A percentile compares a stretch with the other conserved stretches of the same genome.
Evolutionary conservation across 108 stramenopile species (phyloP).

Genomic region (Pseudonitzschia delicatissima): DNA sequence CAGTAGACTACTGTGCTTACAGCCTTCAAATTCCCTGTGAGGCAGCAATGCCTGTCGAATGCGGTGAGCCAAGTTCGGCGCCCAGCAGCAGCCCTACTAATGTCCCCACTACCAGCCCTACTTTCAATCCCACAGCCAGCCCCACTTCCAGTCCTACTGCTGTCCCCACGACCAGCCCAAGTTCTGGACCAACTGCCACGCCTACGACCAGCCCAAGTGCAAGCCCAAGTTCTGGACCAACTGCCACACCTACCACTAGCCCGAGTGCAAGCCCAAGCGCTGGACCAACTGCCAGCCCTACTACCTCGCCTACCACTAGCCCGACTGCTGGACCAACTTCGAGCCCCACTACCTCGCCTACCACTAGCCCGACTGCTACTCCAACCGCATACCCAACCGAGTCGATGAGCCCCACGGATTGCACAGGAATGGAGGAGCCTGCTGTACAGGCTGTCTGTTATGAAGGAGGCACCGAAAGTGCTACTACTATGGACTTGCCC

Average conservation of each 20-base stretch:
- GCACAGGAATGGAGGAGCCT: no score
- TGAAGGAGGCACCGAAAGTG: no score
- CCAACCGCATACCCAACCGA: no score
- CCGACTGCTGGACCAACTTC: slow-evolving; percentile 4
- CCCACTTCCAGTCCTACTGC: slow-evolving; percentile 14
- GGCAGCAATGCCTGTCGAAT: neutral
- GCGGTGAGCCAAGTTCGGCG: neutral
- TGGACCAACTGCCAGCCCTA: slow-evolving; percentile 15
- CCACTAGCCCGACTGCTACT: no score
- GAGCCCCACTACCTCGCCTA: no score
- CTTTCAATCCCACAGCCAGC: slow-evolving; percentile 4
- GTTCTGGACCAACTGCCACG: slow-evolving; percentile 1
- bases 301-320: neutral
- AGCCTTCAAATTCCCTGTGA: neutral
- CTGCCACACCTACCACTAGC: neutral
- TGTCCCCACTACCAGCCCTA: slow-evolving; percentile 2
- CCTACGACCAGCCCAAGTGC: slow-evolving; percentile 11
- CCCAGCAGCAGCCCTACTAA: slow-evolving; percentile 11
- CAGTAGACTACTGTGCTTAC: neutral
- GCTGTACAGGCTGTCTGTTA: no score
- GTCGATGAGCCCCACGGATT: no score
- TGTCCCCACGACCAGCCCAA: slow-evolving; percentile 6
- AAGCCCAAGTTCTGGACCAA: neutral
- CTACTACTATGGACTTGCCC: no score
- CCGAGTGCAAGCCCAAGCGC: neutral